Evolutionary conservation across 192 early-diverging fungal genomes (phyloP).

Genomic region (Coemansia sp.): DNA sequence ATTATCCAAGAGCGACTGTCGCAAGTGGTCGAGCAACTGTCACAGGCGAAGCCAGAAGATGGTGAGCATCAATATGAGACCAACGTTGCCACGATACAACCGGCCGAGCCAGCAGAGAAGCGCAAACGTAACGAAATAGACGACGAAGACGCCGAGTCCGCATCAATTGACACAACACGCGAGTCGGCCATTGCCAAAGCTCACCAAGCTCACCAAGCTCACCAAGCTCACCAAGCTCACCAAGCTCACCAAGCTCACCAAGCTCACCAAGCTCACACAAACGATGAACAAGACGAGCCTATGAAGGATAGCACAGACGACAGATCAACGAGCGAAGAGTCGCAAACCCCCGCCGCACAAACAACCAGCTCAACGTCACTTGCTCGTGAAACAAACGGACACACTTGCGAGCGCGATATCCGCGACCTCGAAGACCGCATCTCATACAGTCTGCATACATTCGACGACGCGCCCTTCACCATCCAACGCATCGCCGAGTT

Average conservation of each 20-base stretch:
- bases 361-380: background rate
- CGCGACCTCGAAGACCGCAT: constrained; percentile 44
- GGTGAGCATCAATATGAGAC: background rate
- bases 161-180: too few species aligned
- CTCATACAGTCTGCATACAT: constrained; percentile 40
- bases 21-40: constrained; percentile 27
- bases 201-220: background rate
- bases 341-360: background rate
- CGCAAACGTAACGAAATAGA: constrained; percentile 8
- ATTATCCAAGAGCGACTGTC: constrained; percentile 44
- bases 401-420: constrained; percentile 6
- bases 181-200: background rate
- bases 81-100: background rate
- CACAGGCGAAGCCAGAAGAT: constrained; percentile 8
- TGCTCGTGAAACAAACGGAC: constrained; percentile 6
- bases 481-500: constrained; percentile 53
- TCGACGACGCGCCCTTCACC: constrained; percentile 53
- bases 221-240: too few species aligned
- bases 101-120: background rate
- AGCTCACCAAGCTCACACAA: background rate
- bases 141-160: background rate
- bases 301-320: background rate
- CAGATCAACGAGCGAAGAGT: background rate
- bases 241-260: too few species aligned
- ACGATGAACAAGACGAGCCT: background rate